Percentiles rank a stretch among this genome's conserved stretches.
phyloP scores from a whole-genome alignment of 148 eudicot genomes.

The Chenopodium album region DNA sequence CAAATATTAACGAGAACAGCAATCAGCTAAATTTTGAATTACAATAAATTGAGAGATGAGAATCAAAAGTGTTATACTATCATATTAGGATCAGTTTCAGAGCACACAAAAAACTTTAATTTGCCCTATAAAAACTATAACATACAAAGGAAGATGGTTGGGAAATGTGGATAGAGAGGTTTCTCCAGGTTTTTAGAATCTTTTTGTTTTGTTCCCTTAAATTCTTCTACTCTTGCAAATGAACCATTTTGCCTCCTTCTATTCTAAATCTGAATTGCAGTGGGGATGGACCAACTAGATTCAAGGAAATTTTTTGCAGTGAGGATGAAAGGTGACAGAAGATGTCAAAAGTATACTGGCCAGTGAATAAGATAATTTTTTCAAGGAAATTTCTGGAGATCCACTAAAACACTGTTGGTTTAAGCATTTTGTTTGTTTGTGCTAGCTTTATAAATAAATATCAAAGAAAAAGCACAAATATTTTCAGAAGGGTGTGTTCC shows the following conservation, averaged over 20 bases:
- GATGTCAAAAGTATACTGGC: neutral
- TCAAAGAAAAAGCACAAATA: neutral
- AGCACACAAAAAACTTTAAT: neutral
- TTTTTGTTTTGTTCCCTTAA: neutral
- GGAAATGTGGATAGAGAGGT: neutral
- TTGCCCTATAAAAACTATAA: neutral
- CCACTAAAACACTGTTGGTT: neutral
- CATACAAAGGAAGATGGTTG: neutral
- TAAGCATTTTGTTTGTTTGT: neutral
- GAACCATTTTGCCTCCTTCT: neutral
- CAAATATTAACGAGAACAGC: neutral
- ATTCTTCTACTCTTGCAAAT: neutral
- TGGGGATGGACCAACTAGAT: neutral
- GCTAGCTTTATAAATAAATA: neutral
- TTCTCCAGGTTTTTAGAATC: neutral
- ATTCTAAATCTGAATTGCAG: neutral
- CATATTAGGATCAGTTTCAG: neutral
- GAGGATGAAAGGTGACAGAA: neutral
- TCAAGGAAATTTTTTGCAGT: no score
- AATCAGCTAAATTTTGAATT: neutral
- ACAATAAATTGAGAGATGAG: neutral
- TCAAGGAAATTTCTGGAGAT: neutral
- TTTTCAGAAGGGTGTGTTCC: neutral
- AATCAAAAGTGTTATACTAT: neutral
- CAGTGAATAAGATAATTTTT: neutral